Base-by-base conservation (phyloP, 768 basidiomycete genomes). In the Tulasnella sp. region DNA sequence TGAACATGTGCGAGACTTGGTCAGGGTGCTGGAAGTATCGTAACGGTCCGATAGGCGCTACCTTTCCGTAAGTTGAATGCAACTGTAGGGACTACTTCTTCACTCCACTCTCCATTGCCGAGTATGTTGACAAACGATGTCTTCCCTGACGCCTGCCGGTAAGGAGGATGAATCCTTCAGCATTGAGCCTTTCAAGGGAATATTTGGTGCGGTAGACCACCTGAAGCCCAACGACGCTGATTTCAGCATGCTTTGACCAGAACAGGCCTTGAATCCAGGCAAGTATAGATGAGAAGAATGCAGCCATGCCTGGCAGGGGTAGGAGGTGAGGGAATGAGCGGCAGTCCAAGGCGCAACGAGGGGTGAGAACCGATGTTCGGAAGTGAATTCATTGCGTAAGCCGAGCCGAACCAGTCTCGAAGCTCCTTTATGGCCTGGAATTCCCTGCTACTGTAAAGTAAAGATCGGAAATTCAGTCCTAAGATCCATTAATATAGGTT, bases 71-170 rank as follows among this genome's bases (percentile, higher is more conserved):
- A 91, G 82, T 96, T 96, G 87, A 96, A 98, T 9, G 96, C 95
- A 31, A 98, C 93, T 1, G 96, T 98, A 0, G 96, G 96, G 0
- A 96, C 96, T n/a, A 96, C 95, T 77, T 97, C 96, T 87, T 97
- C 95, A 80, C 93, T 95, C 93, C 95, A 98, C 91, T 97, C 85
- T 52, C 83, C 84, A 40, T 91, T 93, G 6, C 93, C 93, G 31
- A 98, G 90, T 16, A 97, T 93, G 84, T 97, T 96, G 39, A 97
- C 94, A 76, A 98, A 94, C 14, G 94, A 96, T 3, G 96, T 97
- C 87, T 98, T 97, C 71, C 96, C 96, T 3, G 95, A 96, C 3
- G 96, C 95, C 94, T 97, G 80, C 27, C 36, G 31, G 19, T 72
- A 19, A 42, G 71, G 71, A 36, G 36, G 71, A 72, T 9, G 34